Base-by-base conservation (phyloP, 2,329 filamentous ascomycete species). In the Plectosphaerella cucumerina region DNA sequence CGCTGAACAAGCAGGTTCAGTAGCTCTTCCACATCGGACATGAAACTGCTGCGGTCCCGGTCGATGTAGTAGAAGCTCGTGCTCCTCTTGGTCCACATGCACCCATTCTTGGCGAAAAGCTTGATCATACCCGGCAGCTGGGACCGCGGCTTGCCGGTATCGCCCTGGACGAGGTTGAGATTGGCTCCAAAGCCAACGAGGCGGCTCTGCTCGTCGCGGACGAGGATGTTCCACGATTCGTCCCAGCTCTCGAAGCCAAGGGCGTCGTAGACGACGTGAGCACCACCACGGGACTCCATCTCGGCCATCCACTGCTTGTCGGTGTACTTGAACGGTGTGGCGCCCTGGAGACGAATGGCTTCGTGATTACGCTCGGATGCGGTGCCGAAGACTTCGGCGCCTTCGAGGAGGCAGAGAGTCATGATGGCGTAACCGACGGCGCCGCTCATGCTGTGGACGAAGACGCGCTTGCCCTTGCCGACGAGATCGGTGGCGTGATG, bases 331-430 rank as follows among this genome's bases (percentile, higher is more conserved):
- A 76, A 78, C 0, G 73, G 73, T 0, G 58, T 64, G 0, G 64
- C 71, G 6, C 74, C 75, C 1, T 64, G 57, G 3, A 60, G 56
- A 0, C 64, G 62, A 1, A 78, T 64, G 3, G 58, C 59, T 1
- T 59, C 61, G 55, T 78, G 75, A 53, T 77, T 78, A 11, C 70
- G 64, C 53, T 62, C 60, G 0, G 70, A 72, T 1, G 75, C 75
- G 0, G 75, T 78, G 23, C 75, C 75, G 59, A 77, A 77, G n/a
- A 77, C 68, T 18, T 65, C 62, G n/a, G 74, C 75, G 18, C 75
- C 75, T 41, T 66, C 60, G 3, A 71, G 59, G 42, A 68, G 64
- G 54, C 69, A 70, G 3, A 78, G 61, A 1, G 59, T 64, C 61
- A 72, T 66, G 17, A 70, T 34, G 1, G 68, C 74, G 50, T 65